phyloP scores from a whole-genome alignment of 495 filamentous ascomycete species.

The Annulohypoxylon moriforme region DNA sequence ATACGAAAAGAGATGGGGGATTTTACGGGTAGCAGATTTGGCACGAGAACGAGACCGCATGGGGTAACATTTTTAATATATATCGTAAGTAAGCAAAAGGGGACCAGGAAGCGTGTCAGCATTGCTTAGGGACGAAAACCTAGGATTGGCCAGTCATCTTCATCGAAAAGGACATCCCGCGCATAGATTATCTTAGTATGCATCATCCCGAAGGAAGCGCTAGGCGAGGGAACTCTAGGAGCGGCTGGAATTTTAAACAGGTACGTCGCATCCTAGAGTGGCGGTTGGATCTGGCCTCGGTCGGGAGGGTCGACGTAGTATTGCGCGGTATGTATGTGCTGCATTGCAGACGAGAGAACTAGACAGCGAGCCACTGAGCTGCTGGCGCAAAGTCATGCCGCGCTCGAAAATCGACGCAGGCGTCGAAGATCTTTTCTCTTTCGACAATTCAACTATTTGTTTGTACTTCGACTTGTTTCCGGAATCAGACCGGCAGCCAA shows the following conservation, averaged over 20 bases:
- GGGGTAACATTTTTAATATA: conserved; percentile 17
- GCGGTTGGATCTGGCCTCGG: conserved; percentile 27
- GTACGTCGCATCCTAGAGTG: conserved; percentile 26
- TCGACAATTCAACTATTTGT: not conserved
- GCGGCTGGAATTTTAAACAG: conserved; percentile 17
- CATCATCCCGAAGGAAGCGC: conserved; percentile 28
- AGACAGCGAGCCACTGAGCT: conserved; percentile 3
- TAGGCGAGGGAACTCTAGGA: conserved; percentile 12
- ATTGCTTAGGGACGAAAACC: conserved; percentile 16
- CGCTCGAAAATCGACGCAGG: conserved; percentile 8
- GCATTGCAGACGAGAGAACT: conserved; percentile 8
- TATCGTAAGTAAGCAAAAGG: not conserved
- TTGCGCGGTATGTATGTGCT: conserved; percentile 15
- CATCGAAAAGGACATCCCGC: not conserved
- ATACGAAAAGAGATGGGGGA: not conserved
- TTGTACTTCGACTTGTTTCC: not conserved
- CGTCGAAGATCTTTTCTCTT: not conserved
- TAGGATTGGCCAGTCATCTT: conserved; percentile 25
- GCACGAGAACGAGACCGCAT: conserved; percentile 19
- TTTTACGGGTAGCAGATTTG: conserved; percentile 6
- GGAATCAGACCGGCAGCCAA: not conserved
- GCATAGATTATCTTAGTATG: conserved; percentile 20
- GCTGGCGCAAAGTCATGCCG: not conserved
- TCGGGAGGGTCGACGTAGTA: conserved; percentile 15
- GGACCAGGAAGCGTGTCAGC: conserved; percentile 20